These are phyloP conservation scores for Hyparrhenia diplandra DNA, from an alignment of 176 grass and related monocot genomes.

Conservation along the genomic window DNA sequence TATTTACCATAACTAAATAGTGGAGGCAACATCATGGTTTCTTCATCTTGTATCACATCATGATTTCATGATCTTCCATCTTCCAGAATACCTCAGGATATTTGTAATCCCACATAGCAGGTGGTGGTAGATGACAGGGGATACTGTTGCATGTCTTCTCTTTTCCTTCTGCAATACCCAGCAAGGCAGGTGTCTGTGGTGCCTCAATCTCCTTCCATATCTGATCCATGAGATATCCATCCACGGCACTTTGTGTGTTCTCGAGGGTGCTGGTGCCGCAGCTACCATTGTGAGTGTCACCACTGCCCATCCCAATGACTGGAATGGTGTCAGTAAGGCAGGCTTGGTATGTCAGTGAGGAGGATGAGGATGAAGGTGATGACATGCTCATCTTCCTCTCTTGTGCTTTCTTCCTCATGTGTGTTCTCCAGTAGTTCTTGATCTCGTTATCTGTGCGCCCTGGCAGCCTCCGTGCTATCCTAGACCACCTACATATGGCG, in stretches of 20 bases:
- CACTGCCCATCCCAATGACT: background rate
- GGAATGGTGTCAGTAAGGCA: constrained; percentile 19
- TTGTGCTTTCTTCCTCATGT: constrained; percentile 93
- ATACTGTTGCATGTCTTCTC: constrained; percentile 15
- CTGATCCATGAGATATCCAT: constrained; percentile 73
- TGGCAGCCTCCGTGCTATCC: constrained; percentile 69
- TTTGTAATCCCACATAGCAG: constrained; percentile 30
- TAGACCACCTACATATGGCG: constrained; percentile 60
- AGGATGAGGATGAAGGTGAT: constrained; percentile 54
- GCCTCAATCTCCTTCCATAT: constrained; percentile 76
- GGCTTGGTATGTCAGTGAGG: constrained; percentile 53
- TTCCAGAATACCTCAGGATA: constrained; percentile 48
- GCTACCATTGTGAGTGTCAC: constrained; percentile 3
- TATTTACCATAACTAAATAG: constrained; percentile 26
- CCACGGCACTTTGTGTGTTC: constrained; percentile 25
- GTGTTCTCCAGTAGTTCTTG: constrained; percentile 94
- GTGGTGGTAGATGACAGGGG: constrained; percentile 21
- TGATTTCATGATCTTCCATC: constrained; percentile 46
- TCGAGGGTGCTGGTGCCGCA: constrained; percentile 27
- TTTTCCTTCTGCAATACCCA: constrained; percentile 21
- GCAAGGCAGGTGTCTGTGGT: constrained; percentile 15
- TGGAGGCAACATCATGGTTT: constrained; percentile 41
- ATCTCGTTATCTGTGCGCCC: constrained; percentile 90
- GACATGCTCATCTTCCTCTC: constrained; percentile 48
- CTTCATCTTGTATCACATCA: constrained; percentile 49